Evolutionary conservation across 2,329 filamentous ascomycete species (phyloP).

Genomic region (Monosporascus sp.): DNA sequence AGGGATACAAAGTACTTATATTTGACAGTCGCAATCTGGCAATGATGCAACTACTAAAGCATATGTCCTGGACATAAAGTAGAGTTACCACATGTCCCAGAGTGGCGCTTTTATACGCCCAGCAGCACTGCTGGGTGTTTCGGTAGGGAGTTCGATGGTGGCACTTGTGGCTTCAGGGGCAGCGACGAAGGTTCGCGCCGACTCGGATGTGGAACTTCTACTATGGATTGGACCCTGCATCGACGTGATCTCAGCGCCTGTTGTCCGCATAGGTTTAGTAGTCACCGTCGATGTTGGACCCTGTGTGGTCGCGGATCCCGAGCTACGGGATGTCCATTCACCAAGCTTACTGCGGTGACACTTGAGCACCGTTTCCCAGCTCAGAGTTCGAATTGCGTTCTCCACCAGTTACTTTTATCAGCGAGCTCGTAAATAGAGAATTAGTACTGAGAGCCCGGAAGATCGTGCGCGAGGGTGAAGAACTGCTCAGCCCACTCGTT

Average conservation of each 20-base stretch:
- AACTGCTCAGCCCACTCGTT: constrained; percentile 22
- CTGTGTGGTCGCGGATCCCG: neutral
- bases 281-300: neutral
- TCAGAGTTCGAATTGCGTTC: constrained; percentile 16
- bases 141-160: neutral
- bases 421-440: constrained; percentile 19
- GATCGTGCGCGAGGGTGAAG: constrained; percentile 21
- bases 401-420: constrained; percentile 18
- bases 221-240: neutral
- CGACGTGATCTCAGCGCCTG: neutral
- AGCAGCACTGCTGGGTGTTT: neutral
- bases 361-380: constrained; percentile 15
- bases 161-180: neutral
- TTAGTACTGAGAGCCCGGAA: constrained; percentile 19
- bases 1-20: no score
- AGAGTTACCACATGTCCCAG: neutral
- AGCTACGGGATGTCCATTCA: neutral
- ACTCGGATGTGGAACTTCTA: neutral
- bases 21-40: no score
- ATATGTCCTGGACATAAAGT: no score
- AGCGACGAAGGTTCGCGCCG: neutral
- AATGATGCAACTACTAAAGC: no score
- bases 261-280: neutral
- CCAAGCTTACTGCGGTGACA: neutral
- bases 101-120: neutral